Conservation (phyloP, 2,329 filamentous ascomycete genomes). For the Ophiocordyceps camponoti-leonardi region DNA sequence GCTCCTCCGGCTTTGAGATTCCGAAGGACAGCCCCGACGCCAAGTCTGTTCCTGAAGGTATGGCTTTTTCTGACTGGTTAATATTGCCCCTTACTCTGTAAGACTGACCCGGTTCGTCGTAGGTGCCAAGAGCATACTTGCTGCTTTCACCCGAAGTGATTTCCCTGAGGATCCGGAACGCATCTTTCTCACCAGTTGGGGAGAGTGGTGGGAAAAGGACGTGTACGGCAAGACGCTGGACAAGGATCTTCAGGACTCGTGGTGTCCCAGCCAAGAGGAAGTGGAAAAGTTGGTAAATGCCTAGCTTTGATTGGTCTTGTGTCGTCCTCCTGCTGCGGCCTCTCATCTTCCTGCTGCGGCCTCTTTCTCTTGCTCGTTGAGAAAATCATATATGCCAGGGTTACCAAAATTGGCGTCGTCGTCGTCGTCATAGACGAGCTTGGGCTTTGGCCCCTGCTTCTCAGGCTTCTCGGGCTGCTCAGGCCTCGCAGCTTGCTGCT, state of each 20-base stretch:
- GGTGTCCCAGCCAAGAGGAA: conserved; percentile 27
- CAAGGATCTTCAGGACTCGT: conserved; percentile 31
- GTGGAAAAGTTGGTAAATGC: conserved; percentile 25
- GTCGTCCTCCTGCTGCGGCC: too few relatives aligned
- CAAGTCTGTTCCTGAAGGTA: conserved; percentile 29
- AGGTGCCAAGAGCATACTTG: conserved; percentile 28
- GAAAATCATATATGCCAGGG: too few relatives aligned
- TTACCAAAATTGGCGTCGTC: too few relatives aligned
- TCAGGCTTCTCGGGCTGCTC: too few relatives aligned
- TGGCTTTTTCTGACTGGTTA: conserved; percentile 1
- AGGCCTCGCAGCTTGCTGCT: too few relatives aligned
- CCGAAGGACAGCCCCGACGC: conserved; percentile 23
- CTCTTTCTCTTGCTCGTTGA: too few relatives aligned
- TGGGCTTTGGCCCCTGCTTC: too few relatives aligned
- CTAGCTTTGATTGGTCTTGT: too few relatives aligned
- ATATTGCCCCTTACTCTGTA: neutral
- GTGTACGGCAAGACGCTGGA: conserved; percentile 23
- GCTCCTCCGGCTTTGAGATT: conserved; percentile 12
- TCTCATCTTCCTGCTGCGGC: too few relatives aligned
- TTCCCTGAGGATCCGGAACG: conserved; percentile 31
- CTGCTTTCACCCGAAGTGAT: conserved; percentile 25
- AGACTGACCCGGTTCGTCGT: neutral
- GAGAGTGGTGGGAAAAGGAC: conserved; percentile 35
- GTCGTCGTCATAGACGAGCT: too few relatives aligned
- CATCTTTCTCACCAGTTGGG: conserved; percentile 38